These are phyloP conservation scores for Fusarium sp. DNA, from an alignment of 2,329 filamentous ascomycete genomes.

Conservation along the genomic window DNA sequence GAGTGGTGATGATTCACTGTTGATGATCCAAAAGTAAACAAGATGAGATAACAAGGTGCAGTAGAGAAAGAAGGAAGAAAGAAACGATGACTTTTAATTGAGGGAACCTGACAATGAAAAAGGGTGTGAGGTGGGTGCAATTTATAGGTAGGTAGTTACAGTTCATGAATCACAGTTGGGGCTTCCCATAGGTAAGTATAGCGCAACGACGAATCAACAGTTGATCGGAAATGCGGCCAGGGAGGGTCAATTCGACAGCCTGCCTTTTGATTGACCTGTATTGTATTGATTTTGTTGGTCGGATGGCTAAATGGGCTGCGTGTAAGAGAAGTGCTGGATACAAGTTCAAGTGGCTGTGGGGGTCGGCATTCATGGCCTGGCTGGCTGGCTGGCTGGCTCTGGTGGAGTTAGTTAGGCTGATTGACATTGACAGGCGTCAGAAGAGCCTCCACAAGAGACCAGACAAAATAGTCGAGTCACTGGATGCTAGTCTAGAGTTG, in stretches of 20 bases:
- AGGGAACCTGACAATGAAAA: not conserved
- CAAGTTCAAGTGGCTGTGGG: constrained; percentile 28
- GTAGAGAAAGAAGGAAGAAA: not conserved
- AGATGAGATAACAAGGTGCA: not conserved
- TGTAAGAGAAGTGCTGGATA: not conserved
- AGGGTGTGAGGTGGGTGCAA: not conserved
- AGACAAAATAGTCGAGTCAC: not conserved
- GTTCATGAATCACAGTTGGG: constrained; percentile 8
- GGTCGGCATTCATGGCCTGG: constrained; percentile 3
- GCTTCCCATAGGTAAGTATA: not conserved
- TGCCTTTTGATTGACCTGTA: not conserved
- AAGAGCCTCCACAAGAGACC: not conserved
- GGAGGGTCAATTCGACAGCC: not conserved
- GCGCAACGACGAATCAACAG: constrained; percentile 26
- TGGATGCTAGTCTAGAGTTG: not conserved
- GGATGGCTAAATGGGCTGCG: not conserved
- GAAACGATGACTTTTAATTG: not conserved
- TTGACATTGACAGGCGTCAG: constrained; percentile 5
- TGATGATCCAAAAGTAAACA: not conserved
- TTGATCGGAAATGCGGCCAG: not conserved
- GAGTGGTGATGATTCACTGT: not conserved
- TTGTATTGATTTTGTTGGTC: not conserved
- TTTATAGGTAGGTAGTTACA: constrained; percentile 7
- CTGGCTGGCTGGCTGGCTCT: constrained; percentile 8
- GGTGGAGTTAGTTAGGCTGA: constrained; percentile 24